Percentiles rank a stretch among this genome's conserved stretches.
Conservation (phyloP, 805 yeast genomes). For the Starmerella vaccinii region DNA sequence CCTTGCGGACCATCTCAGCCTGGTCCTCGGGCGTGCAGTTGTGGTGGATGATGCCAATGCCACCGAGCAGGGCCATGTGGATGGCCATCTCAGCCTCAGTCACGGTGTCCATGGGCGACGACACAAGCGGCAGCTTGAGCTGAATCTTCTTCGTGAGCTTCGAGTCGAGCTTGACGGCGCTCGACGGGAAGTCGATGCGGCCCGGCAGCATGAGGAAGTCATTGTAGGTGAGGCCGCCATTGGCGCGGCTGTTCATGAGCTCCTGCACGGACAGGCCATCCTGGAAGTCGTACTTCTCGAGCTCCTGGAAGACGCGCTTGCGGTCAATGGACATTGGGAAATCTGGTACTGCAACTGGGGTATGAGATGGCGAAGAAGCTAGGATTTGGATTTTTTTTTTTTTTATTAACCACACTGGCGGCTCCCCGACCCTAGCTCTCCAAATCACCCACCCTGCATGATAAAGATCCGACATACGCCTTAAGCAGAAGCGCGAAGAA, state of each 20-base stretch:
- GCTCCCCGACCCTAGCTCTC: conserved; percentile 1
- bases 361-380: conserved; percentile 1
- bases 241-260: conserved; percentile 76
- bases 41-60: conserved; percentile 97
- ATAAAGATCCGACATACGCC: neutral
- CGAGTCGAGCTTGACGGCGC: conserved; percentile 66
- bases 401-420: neutral
- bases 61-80: conserved; percentile 96
- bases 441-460: conserved; percentile 1
- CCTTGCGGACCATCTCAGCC: conserved; percentile 96
- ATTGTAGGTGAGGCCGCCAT: conserved; percentile 97
- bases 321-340: conserved; percentile 12
- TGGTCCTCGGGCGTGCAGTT: conserved; percentile 95
- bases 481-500: neutral
- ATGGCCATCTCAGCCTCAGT: conserved; percentile 97
- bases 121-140: conserved; percentile 86
- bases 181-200: conserved; percentile 77
- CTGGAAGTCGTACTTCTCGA: conserved; percentile 53
- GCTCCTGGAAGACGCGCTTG: conserved; percentile 49
- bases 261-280: conserved; percentile 81
- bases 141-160: conserved; percentile 85
- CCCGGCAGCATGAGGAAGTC: conserved; percentile 95
- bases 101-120: conserved; percentile 99
- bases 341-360: neutral
- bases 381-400: conserved; percentile 5